Evolutionary conservation across 139 green algal genomes (phyloP).

Genomic region (Haematococcus lacustris): DNA sequence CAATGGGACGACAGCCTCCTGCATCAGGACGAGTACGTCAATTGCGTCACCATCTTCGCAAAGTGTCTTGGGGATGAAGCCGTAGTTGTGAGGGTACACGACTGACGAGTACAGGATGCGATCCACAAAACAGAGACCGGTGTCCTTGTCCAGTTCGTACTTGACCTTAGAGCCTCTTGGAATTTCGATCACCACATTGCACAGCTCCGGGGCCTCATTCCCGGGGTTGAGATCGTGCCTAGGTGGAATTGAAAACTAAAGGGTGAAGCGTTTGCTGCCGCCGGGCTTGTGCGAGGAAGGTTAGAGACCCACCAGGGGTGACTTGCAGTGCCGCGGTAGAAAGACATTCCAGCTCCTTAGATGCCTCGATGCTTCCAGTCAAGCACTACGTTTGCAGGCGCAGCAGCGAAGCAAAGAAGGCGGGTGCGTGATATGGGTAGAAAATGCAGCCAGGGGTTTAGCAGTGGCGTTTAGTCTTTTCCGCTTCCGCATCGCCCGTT

Average conservation of each 20-base stretch:
- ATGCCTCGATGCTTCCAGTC: too few relatives aligned
- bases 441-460: too few relatives aligned
- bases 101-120: conserved; percentile 90
- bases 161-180: conserved; percentile 87
- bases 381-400: too few relatives aligned
- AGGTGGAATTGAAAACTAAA: not conserved
- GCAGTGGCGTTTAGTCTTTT: too few relatives aligned
- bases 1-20: conserved; percentile 83
- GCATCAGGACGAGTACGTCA: conserved; percentile 82
- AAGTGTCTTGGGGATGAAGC: conserved; percentile 91
- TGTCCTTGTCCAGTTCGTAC: conserved; percentile 92
- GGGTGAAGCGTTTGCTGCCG: not conserved
- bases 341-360: too few relatives aligned
- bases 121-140: conserved; percentile 75
- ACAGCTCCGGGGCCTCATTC: conserved; percentile 40
- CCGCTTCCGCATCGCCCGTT: too few relatives aligned
- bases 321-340: conserved; percentile 22
- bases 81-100: conserved; percentile 93
- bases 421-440: too few relatives aligned
- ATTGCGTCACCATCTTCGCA: conserved; percentile 92
- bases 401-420: too few relatives aligned
- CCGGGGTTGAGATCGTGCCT: conserved; percentile 77
- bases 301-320: conserved; percentile 21
- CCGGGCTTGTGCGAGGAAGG: conserved; percentile 69
- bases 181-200: conserved; percentile 90